Conservation (phyloP, 495 filamentous ascomycete species). For the Aspergillus avenaceus region DNA sequence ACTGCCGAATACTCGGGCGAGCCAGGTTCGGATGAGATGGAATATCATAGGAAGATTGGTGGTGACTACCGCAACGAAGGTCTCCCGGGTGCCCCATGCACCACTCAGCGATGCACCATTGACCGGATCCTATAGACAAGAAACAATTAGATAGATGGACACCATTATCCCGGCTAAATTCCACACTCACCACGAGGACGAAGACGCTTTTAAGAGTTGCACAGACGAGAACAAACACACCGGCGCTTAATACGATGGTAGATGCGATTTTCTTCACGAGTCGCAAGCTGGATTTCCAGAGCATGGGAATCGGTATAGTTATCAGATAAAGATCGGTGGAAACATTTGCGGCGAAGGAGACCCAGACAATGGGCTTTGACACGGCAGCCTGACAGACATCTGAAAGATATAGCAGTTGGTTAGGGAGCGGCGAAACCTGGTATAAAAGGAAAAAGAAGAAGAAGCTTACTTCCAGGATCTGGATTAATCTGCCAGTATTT, state of each 20-base stretch:
- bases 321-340: conserved; percentile 52
- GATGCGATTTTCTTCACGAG: conserved; percentile 42
- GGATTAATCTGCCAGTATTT: conserved; percentile 56
- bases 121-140: conserved; percentile 29
- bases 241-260: conserved; percentile 45
- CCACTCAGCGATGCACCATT: conserved; percentile 45
- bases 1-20: conserved; percentile 31
- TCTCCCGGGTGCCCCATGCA: conserved; percentile 49
- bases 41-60: conserved; percentile 53
- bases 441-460: not conserved
- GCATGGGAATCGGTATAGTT: conserved; percentile 49
- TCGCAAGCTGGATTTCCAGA: conserved; percentile 44
- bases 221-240: conserved; percentile 46
- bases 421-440: not conserved
- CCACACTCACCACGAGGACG: conserved; percentile 34
- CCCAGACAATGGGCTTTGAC: conserved; percentile 37
- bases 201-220: conserved; percentile 45
- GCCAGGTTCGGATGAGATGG: conserved; percentile 42
- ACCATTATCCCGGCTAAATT: not conserved
- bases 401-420: conserved; percentile 11
- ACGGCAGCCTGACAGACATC: conserved; percentile 48
- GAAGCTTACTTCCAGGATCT: conserved; percentile 48
- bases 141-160: not conserved
- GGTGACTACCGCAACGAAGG: conserved; percentile 48
- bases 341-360: conserved; percentile 46